Evolutionary conservation across 495 filamentous ascomycete genomes (phyloP), one percentile per base, ranked within the genome.

Genomic region (Penicillium pulvis): DNA sequence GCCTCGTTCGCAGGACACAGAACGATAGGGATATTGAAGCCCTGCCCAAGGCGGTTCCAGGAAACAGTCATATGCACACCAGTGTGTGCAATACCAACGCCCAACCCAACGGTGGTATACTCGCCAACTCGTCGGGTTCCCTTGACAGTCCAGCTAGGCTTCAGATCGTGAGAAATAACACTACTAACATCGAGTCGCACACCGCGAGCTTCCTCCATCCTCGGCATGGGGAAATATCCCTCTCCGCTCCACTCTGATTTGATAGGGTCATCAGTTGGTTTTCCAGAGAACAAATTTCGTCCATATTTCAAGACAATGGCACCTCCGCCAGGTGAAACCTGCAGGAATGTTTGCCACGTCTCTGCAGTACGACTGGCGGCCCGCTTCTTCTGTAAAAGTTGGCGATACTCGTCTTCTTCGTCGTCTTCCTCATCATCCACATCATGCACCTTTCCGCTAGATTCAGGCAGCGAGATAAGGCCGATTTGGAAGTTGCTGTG

Each of bases 181-280:
- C 50, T 64, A 1, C 56, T 42, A 23, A 77, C 26, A 31, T 73
- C 72, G 8, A 79, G 42, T 41, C 75, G 69, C 2, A 78, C 66
- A 10, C 72, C 70, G n/a, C 74, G 73, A 10, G 67, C 65, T 39
- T 69, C 67, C 20, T 66, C 64, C 47, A 64, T 70, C 28, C 58
- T 59, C 7, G 73, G 61, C 43, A 75, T 52, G 2, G 71, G 65
- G 45, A 71, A 69, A 45, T 79, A 71, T 8, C 72, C 75, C 49
- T 78, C 76, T 11, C 71, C 70, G 59, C 69, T 78, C 76, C 76
- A 80, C 61, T 77, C 73, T 2, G 75, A 71, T 39, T 61, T 73
- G 3, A 68, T 61, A 8, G 58, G 56, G 14, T 75, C 71, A 45
- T 71, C 63, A 3, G 67, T 59, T 7, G 75, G 50, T 41, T 61